Evolutionary conservation across 75 land plant species (phyloP).

Genomic region (Isoetes taiwanensis): DNA sequence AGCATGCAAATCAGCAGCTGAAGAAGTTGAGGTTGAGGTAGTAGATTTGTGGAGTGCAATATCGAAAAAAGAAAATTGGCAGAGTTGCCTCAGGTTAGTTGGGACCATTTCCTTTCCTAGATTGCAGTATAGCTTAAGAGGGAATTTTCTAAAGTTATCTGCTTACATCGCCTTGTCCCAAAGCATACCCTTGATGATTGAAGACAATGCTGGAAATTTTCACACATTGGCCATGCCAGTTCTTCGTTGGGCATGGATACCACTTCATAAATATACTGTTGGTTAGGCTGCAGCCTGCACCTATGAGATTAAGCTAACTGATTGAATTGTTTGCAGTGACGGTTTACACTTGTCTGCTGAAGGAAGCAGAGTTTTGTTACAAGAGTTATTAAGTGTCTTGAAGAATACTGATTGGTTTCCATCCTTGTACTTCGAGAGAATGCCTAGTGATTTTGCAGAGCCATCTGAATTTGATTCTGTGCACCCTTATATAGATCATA

Average conservation of each 20-base stretch:
- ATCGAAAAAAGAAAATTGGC: slow-evolving; percentile 51
- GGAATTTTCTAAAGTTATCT: too few relatives aligned
- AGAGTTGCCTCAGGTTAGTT: slow-evolving; percentile 69
- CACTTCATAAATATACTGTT: too few relatives aligned
- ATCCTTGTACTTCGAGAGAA: slow-evolving; percentile 49
- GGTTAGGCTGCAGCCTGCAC: too few relatives aligned
- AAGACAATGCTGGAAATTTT: too few relatives aligned
- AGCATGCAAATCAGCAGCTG: slow-evolving; percentile 53
- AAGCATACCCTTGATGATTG: too few relatives aligned
- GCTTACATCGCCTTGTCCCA: too few relatives aligned
- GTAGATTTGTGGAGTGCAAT: slow-evolving; percentile 69
- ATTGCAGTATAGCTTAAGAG: background rate
- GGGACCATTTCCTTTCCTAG: background rate
- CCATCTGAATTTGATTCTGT: slow-evolving; percentile 58
- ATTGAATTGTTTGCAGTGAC: slow-evolving; percentile 54
- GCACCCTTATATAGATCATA: slow-evolving; percentile 28
- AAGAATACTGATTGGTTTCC: slow-evolving; percentile 72
- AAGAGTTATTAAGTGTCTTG: slow-evolving; percentile 67
- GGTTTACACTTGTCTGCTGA: slow-evolving; percentile 75
- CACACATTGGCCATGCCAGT: too few relatives aligned
- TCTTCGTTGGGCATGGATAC: too few relatives aligned
- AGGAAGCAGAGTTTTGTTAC: slow-evolving; percentile 70
- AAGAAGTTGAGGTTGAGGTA: slow-evolving; percentile 43
- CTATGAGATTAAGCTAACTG: too few relatives aligned
- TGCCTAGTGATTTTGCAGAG: slow-evolving; percentile 64